Conservation (phyloP, 345 rosid genomes). For the Heritiera fomes region DNA sequence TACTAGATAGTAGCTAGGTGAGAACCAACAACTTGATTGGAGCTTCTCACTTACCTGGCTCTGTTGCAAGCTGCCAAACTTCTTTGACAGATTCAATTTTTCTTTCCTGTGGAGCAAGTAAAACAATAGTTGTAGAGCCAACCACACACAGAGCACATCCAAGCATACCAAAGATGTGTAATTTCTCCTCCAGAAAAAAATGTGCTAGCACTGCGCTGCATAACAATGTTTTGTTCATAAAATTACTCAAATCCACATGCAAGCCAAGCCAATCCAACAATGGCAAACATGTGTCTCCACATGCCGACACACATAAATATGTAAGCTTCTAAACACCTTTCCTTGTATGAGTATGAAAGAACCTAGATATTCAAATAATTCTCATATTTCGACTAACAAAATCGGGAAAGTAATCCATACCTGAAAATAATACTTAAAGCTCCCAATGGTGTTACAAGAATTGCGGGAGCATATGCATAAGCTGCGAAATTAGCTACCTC, state of each 20-base stretch:
- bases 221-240: constrained; percentile 33
- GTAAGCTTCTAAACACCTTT: neutral
- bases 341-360: neutral
- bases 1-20: no score
- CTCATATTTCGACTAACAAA: neutral
- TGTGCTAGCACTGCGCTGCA: constrained; percentile 96
- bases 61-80: constrained; percentile 82
- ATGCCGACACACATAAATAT: neutral
- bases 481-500: constrained; percentile 98
- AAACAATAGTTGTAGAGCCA: constrained; percentile 77
- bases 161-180: constrained; percentile 79
- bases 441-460: constrained; percentile 93
- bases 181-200: constrained; percentile 78
- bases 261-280: neutral
- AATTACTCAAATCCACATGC: constrained; percentile 4
- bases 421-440: constrained; percentile 96
- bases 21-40: neutral
- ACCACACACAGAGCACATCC: constrained; percentile 87
- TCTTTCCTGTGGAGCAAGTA: constrained; percentile 85
- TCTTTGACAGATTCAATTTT: constrained; percentile 73
- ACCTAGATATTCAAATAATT: neutral
- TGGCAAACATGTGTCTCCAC: neutral
- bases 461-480: constrained; percentile 94
- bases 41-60: constrained; percentile 55
- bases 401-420: constrained; percentile 36